A percentile compares a stretch with the other conserved stretches of the same genome.
These are phyloP conservation scores for Ophidiomyces ophidiicola DNA, from an alignment of 2,329 filamentous ascomycete species.

Conservation along the genomic window DNA sequence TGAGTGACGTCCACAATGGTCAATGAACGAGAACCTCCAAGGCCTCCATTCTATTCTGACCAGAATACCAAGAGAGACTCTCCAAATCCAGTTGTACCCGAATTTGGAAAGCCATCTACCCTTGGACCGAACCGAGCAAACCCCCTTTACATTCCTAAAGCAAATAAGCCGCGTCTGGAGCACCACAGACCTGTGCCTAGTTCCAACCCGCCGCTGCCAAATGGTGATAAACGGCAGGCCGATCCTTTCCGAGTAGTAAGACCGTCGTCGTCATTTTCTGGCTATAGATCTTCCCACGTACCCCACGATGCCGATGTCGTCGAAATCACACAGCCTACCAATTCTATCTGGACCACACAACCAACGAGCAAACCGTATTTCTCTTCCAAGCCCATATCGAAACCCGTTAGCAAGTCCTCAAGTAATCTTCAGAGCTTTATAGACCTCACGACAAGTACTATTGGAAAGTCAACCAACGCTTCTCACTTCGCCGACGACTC, in stretches of 20 bases:
- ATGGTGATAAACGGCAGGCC: conserved; percentile 20
- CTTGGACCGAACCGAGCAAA: conserved; percentile 34
- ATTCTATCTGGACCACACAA: conserved; percentile 38
- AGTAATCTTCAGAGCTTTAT: conserved; percentile 38
- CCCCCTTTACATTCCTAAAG: conserved; percentile 43
- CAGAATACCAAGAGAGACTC: conserved; percentile 27
- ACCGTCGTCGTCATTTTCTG: conserved; percentile 27
- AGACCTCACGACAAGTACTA: conserved; percentile 38
- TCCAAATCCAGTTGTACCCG: conserved; percentile 30
- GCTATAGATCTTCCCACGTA: conserved; percentile 18
- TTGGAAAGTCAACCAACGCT: conserved; percentile 39
- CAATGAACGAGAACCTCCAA: conserved; percentile 39
- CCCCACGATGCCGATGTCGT: conserved; percentile 26
- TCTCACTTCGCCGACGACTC: conserved; percentile 39
- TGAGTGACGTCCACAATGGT: conserved; percentile 33
- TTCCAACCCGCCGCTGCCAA: conserved; percentile 15
- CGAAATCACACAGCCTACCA: conserved; percentile 39
- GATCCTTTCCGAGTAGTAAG: conserved; percentile 32
- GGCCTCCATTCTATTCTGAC: conserved; percentile 25
- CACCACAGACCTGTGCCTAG: conserved; percentile 34
- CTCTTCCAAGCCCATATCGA: conserved; percentile 37
- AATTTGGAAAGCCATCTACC: conserved; percentile 50
- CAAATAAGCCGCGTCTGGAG: conserved; percentile 38
- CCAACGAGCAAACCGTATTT: conserved; percentile 42
- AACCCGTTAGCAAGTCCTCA: conserved; percentile 30